Conservation (phyloP, 2,329 filamentous ascomycete genomes). For the Aureobasidium sp. region DNA sequence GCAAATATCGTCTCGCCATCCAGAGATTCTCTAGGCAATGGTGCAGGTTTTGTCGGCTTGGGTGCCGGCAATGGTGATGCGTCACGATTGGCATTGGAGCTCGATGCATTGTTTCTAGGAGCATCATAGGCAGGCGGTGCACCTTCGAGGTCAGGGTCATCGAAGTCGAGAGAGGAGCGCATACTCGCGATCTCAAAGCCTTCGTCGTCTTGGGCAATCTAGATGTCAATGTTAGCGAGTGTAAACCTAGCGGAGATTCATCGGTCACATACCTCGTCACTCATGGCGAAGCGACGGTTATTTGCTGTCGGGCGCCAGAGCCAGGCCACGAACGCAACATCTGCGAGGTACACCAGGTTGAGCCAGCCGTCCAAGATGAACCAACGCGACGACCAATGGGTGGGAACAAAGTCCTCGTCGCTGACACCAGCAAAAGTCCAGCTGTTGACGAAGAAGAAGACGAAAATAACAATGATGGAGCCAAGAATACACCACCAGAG, state of each 20-base stretch:
- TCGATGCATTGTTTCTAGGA: constrained; percentile 4
- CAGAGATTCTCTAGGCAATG: constrained; percentile 50
- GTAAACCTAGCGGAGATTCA: not conserved
- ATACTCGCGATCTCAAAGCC: constrained; percentile 96
- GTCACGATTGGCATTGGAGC: constrained; percentile 24
- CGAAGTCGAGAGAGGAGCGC: constrained; percentile 62
- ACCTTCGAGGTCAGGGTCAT: constrained; percentile 38
- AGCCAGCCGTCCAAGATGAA: constrained; percentile 97
- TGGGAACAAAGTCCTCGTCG: constrained; percentile 84
- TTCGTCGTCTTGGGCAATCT: constrained; percentile 94
- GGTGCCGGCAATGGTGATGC: constrained; percentile 45
- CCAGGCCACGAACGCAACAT: constrained; percentile 89
- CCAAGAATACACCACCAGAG: constrained; percentile 96
- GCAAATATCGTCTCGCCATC: constrained; percentile 96
- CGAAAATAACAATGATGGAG: constrained; percentile 92
- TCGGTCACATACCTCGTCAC: constrained; percentile 61
- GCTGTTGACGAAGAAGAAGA: constrained; percentile 97
- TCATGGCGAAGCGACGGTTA: constrained; percentile 97
- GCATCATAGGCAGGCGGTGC: constrained; percentile 18
- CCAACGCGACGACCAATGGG: constrained; percentile 96
- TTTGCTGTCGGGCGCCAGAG: constrained; percentile 95
- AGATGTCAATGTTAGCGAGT: not conserved
- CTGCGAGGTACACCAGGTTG: constrained; percentile 89
- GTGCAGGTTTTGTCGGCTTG: constrained; percentile 37
- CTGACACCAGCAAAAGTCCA: constrained; percentile 82